Evolutionary conservation across 2,329 filamentous ascomycete genomes (phyloP), one percentile per base, ranked within the genome.

Genomic region (Botrytis pseudocinerea): DNA sequence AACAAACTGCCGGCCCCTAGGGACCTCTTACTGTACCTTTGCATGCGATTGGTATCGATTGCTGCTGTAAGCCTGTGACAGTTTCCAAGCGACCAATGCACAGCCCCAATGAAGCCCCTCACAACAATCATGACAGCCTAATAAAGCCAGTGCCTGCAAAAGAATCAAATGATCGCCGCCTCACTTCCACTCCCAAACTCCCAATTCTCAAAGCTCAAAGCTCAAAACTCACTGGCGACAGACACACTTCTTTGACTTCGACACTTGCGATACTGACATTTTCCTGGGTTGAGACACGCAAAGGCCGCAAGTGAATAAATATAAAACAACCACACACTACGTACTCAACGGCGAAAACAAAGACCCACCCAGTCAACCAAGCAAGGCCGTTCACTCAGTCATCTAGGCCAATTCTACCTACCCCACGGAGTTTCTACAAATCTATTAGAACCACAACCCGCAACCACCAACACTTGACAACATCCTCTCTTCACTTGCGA

Each of bases 361-460:
- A 57, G 65, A 57, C 64, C 46, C 64, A 54, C 32, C 46, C 20
- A 54, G 16, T 54, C 65, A 68, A 51, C 48, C 65, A 42, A 57
- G 48, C 48, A 54, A 66, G 46, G 38, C 35, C 48, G n/a, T 57
- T 57, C 65, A 54, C 42, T 57, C 48, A 57, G 25, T 40, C 48
- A 68, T 57, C 48, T 38, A 48, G 38, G n/a, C 70, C 48, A 68
- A n/a, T 66, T 54, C 51, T 25, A 57, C 51, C 38, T 60, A 68
- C 70, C 70, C 70, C 70, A 59, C 61, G 70, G 70, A 46, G 51
- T 60, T 72, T 42, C 48, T 60, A 68, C 70, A 72, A 68, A 72
- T 48, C 51, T 60, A 48, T 66, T 25, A 48, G 28, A 46, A 38
- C 32, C 22, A 68, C 60, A 44, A 20, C n/a, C 38, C 38, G 70